Conservation (phyloP, 2,329 filamentous ascomycete genomes). For the Dactylellina cionopaga region DNA sequence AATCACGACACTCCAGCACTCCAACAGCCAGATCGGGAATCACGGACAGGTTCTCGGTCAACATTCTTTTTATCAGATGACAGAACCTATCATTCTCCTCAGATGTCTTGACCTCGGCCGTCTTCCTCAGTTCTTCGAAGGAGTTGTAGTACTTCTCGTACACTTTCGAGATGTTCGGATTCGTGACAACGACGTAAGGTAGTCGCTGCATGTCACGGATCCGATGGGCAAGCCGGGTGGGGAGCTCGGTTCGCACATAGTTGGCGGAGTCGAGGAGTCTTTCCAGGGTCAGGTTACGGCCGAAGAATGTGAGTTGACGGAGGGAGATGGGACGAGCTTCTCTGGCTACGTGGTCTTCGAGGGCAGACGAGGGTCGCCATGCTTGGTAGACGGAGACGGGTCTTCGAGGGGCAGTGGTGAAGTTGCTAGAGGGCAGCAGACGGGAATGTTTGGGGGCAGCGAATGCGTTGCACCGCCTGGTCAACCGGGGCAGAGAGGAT, state of each 20-base stretch:
- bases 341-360: slow-evolving; percentile 71
- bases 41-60: slow-evolving; percentile 88
- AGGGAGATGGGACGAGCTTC: slow-evolving; percentile 95
- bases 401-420: background rate
- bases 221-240: slow-evolving; percentile 89
- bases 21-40: slow-evolving; percentile 96
- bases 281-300: slow-evolving; percentile 84
- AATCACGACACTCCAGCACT: slow-evolving; percentile 84
- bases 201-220: slow-evolving; percentile 97
- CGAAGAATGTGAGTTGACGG: slow-evolving; percentile 93
- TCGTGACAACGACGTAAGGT: slow-evolving; percentile 95
- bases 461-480: slow-evolving; percentile 35
- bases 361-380: slow-evolving; percentile 56
- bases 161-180: slow-evolving; percentile 89
- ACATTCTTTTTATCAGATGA: slow-evolving; percentile 77
- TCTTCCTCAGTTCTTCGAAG: slow-evolving; percentile 88
- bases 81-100: slow-evolving; percentile 93
- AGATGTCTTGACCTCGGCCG: slow-evolving; percentile 82
- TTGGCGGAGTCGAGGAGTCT: slow-evolving; percentile 94
- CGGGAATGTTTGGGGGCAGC: background rate
- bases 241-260: slow-evolving; percentile 94
- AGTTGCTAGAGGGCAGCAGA: background rate
- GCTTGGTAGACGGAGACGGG: slow-evolving; percentile 35
- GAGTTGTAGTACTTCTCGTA: slow-evolving; percentile 97
- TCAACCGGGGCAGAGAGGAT: slow-evolving; percentile 51